Conservation (phyloP, 2,329 filamentous ascomycete genomes). For the Aschersonia sp. region DNA sequence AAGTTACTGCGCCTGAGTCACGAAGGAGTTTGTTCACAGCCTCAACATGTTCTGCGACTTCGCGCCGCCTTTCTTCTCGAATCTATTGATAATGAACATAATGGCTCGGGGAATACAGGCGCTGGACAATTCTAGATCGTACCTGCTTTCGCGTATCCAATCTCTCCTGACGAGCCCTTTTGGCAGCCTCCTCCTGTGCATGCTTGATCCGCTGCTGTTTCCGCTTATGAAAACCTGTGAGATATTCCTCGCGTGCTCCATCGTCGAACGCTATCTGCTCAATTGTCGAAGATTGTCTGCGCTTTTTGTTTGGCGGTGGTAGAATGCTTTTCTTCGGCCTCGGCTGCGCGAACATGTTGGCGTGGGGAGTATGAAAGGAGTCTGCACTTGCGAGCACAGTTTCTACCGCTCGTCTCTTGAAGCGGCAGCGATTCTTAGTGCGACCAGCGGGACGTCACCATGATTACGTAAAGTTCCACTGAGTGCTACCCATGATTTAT, state of each 20-base stretch:
- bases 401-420: no score
- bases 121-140: constrained; percentile 5
- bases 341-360: constrained; percentile 37
- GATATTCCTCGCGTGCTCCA: constrained; percentile 65
- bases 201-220: constrained; percentile 74
- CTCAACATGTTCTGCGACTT: constrained; percentile 69
- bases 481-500: constrained; percentile 3
- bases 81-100: constrained; percentile 35
- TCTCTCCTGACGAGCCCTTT: constrained; percentile 64
- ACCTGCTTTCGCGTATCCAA: constrained; percentile 64
- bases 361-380: no score
- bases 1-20: constrained; percentile 34
- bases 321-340: constrained; percentile 42
- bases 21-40: constrained; percentile 58
- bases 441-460: background rate
- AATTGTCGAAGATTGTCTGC: constrained; percentile 43
- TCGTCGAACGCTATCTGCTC: constrained; percentile 81
- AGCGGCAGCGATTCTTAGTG: background rate
- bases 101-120: background rate
- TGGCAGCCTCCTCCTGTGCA: constrained; percentile 68
- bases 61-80: constrained; percentile 65
- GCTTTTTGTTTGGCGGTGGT: constrained; percentile 47
- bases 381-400: no score
- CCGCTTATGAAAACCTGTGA: constrained; percentile 95
- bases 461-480: background rate